Conservation (phyloP, 176 grass and related monocot species). For the Rhynchospora breviuscula region DNA sequence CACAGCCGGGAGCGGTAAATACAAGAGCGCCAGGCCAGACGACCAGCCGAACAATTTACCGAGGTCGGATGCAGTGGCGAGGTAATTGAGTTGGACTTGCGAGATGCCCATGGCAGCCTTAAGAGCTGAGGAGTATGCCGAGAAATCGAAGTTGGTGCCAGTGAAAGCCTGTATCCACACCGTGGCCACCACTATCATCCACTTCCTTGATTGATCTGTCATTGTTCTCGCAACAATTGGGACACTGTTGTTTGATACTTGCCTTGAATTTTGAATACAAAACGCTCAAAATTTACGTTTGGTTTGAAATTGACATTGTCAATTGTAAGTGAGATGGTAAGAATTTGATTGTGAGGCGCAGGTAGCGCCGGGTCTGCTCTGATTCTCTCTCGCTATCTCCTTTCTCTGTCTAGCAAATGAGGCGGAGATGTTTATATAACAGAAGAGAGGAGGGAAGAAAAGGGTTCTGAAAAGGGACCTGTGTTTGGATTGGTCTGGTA, state of each 20-base stretch:
- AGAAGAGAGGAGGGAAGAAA: not conserved
- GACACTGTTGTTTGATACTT: not conserved
- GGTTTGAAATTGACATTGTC: not conserved
- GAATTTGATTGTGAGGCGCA: not conserved
- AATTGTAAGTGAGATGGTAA: not conserved
- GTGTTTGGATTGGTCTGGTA: not conserved
- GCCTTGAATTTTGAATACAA: not conserved
- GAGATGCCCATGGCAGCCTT: slow-evolving; percentile 58
- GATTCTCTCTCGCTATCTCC: not conserved
- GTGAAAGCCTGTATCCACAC: slow-evolving; percentile 91
- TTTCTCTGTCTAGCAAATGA: not conserved
- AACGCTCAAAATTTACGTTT: not conserved
- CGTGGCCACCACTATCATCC: slow-evolving; percentile 65
- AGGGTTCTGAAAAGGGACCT: not conserved
- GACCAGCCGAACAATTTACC: slow-evolving; percentile 86
- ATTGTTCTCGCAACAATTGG: not conserved
- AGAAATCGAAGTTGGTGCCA: slow-evolving; percentile 97
- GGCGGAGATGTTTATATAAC: not conserved
- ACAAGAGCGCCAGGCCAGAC: slow-evolving; percentile 61
- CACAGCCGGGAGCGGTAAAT: slow-evolving; percentile 57
- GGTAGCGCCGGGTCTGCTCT: not conserved
- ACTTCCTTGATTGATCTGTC: slow-evolving; percentile 33
- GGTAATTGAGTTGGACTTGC: slow-evolving; percentile 74
- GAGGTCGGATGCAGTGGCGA: slow-evolving; percentile 85
- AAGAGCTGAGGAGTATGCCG: slow-evolving; percentile 78